These are phyloP conservation scores for Plasmodium inui DNA, from an alignment of 169 alveolate species.

Conservation along the genomic window DNA sequence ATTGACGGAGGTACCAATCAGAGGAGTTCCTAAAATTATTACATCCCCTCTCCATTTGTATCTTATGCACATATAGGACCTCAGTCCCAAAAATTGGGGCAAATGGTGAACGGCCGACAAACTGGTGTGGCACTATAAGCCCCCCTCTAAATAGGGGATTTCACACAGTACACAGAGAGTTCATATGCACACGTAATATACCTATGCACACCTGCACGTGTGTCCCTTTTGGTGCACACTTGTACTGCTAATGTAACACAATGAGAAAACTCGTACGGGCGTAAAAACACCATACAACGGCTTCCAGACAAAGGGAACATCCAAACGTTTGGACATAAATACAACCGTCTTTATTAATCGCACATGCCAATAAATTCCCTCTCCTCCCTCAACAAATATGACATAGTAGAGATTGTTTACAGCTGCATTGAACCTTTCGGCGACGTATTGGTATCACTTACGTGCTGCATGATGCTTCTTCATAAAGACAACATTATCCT, in stretches of 20 bases:
- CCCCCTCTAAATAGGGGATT: background rate
- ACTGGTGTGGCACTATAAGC: background rate
- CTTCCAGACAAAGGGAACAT: background rate
- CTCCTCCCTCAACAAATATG: background rate
- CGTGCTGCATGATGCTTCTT: background rate
- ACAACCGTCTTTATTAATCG: background rate
- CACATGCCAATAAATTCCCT: background rate
- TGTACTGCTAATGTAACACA: background rate
- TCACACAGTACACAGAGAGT: background rate
- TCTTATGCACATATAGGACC: background rate
- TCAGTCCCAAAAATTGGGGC: background rate
- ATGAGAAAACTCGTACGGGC: background rate
- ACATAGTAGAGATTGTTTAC: background rate
- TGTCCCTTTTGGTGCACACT: background rate
- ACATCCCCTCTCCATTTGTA: background rate
- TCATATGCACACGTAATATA: background rate
- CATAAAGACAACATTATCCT: background rate
- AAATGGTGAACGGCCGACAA: background rate
- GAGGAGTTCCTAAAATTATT: background rate
- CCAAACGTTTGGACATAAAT: background rate
- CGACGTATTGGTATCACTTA: background rate
- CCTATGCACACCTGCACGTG: background rate
- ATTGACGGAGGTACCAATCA: background rate
- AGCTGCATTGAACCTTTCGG: background rate
- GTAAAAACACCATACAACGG: background rate